A percentile compares a stretch with the other conserved stretches of the same genome.
phyloP scores from a whole-genome alignment of 208 protist genomes.

The Trypanosoma vivax region DNA sequence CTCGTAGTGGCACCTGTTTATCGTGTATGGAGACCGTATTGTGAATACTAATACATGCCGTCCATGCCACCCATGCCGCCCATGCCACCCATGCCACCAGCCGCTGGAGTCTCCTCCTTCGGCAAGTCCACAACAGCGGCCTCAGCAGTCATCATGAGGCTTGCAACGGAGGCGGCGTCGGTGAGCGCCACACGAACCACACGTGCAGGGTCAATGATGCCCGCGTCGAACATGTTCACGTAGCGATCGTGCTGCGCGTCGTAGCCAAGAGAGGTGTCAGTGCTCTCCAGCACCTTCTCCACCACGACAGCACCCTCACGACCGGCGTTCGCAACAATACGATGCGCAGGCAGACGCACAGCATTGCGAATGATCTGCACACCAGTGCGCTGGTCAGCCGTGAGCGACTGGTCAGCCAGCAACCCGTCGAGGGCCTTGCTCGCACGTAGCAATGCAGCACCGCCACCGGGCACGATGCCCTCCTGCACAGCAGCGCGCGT shows the following conservation, averaged over 20 bases:
- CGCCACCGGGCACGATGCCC: constrained; percentile 98
- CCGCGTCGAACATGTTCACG: constrained; percentile 97
- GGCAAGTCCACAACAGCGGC: constrained; percentile 71
- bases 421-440: constrained; percentile 82
- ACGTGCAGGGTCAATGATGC: constrained; percentile 99
- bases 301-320: constrained; percentile 97
- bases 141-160: constrained; percentile 98
- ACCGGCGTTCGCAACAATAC: constrained; percentile 97
- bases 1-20: not conserved
- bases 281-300: constrained; percentile 91
- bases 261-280: constrained; percentile 87
- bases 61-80: constrained; percentile 17
- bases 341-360: constrained; percentile 88
- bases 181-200: constrained; percentile 96
- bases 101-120: constrained; percentile 21
- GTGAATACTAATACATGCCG: constrained; percentile 11
- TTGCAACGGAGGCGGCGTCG: constrained; percentile 95
- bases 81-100: constrained; percentile 10
- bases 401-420: constrained; percentile 39
- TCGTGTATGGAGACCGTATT: no score
- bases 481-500: constrained; percentile 98
- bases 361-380: constrained; percentile 94
- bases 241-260: constrained; percentile 93
- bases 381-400: constrained; percentile 94
- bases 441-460: constrained; percentile 94